phyloP scores from a whole-genome alignment of 2,329 filamentous ascomycete genomes.

The Ceratocystis alfenasii region DNA sequence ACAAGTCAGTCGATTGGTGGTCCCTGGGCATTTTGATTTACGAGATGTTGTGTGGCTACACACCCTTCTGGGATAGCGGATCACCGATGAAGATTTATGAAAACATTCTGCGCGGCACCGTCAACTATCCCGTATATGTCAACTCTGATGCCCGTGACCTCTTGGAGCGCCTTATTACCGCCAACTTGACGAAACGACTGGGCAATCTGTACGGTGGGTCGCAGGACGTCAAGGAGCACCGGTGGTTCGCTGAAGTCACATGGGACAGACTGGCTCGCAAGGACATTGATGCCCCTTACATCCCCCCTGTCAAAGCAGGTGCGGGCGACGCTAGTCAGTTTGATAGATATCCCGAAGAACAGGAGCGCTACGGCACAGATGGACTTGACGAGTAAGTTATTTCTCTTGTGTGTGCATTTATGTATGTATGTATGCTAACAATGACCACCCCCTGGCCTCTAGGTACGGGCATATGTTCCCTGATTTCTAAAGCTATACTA shows the following conservation, averaged over 20 bases:
- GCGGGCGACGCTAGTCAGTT: slow-evolving; percentile 95
- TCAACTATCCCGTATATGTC: slow-evolving; percentile 95
- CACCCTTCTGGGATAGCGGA: slow-evolving; percentile 96
- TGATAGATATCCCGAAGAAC: slow-evolving; percentile 95
- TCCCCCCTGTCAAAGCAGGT: slow-evolving; percentile 86
- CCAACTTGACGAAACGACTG: slow-evolving; percentile 85
- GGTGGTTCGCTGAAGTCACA: slow-evolving; percentile 95
- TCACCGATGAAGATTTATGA: slow-evolving; percentile 99
- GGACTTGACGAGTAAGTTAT: slow-evolving; percentile 70
- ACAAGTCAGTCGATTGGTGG: slow-evolving; percentile 99
- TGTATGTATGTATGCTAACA: not conserved
- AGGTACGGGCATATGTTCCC: slow-evolving; percentile 64
- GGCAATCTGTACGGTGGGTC: slow-evolving; percentile 88
- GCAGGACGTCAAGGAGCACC: slow-evolving; percentile 85
- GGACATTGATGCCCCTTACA: slow-evolving; percentile 96
- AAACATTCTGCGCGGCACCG: slow-evolving; percentile 88
- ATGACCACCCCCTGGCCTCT: slow-evolving; percentile 10
- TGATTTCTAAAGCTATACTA: slow-evolving; percentile 47
- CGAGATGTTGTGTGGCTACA: slow-evolving; percentile 98
- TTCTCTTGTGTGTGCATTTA: not conserved
- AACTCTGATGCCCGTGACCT: slow-evolving; percentile 89
- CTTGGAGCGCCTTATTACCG: slow-evolving; percentile 82
- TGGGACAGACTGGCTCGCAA: slow-evolving; percentile 92
- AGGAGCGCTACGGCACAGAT: slow-evolving; percentile 71
- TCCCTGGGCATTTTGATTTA: slow-evolving; percentile 96